Percentiles rank a stretch among this genome's conserved stretches.
Evolutionary conservation across 768 basidiomycete species (phyloP).

Genomic region (Rhizopogon vinicolor): DNA sequence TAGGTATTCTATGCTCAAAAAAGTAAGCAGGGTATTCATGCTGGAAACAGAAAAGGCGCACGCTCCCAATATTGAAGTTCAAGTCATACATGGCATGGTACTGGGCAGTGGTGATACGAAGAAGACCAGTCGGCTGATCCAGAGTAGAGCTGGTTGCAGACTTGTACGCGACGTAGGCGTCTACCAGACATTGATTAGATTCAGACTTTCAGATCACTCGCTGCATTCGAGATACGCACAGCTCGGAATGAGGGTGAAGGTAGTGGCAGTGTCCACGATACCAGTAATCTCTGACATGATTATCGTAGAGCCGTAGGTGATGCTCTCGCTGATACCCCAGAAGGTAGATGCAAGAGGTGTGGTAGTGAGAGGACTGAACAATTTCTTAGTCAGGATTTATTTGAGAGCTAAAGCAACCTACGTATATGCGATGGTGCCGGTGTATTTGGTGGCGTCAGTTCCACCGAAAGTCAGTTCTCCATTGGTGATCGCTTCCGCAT

Average conservation of each 20-base stretch:
- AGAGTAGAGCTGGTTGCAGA: conserved; percentile 2
- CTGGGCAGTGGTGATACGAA: conserved; percentile 3
- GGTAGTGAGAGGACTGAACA: conserved; percentile 38
- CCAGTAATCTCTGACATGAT: conserved; percentile 46
- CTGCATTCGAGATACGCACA: conserved; percentile 15
- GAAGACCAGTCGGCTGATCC: conserved; percentile 14
- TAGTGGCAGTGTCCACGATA: conserved; percentile 59
- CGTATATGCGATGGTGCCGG: conserved; percentile 39
- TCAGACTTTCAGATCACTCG: background rate
- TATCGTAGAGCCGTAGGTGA: conserved; percentile 43
- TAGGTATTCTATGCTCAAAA: conserved; percentile 22
- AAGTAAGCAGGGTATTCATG: background rate
- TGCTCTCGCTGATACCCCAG: conserved; percentile 60
- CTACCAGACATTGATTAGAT: conserved; percentile 6
- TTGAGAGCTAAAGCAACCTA: conserved; percentile 15
- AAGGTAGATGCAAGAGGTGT: conserved; percentile 42
- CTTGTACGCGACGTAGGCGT: conserved; percentile 22
- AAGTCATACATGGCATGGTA: conserved; percentile 4
- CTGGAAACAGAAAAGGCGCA: background rate
- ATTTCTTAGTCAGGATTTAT: background rate
- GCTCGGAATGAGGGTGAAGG: conserved; percentile 45
- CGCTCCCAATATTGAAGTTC: conserved; percentile 7
- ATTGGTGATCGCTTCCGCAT: conserved; percentile 24
- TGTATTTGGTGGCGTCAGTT: conserved; percentile 18
- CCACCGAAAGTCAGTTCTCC: conserved; percentile 54